These are phyloP conservation scores for Fusarium ramigenum DNA, from an alignment of 2,329 filamentous ascomycete genomes.

Conservation along the genomic window DNA sequence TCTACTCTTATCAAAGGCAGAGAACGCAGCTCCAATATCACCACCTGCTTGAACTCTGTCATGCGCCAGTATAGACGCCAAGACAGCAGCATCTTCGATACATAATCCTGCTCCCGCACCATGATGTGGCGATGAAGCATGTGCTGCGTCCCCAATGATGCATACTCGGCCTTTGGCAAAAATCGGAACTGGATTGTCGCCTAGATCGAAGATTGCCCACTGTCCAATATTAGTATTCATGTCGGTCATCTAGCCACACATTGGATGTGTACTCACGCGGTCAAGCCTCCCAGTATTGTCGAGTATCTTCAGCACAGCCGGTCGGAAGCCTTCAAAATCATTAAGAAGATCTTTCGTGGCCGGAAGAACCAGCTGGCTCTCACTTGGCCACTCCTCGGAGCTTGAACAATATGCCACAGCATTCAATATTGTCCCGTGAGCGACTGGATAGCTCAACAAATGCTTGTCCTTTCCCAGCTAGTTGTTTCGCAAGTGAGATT, in stretches of 20 bases:
- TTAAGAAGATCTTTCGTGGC: not conserved
- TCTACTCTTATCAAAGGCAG: not conserved
- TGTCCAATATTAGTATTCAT: not conserved
- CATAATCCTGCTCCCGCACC: not conserved
- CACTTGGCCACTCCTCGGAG: not conserved
- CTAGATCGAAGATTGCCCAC: not conserved
- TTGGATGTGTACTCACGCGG: not conserved
- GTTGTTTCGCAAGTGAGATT: fast-evolving
- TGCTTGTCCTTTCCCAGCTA: not conserved
- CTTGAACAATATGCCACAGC: not conserved
- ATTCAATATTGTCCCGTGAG: not conserved
- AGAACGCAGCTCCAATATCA: not conserved
- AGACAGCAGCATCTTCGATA: not conserved
- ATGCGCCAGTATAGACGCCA: not conserved
- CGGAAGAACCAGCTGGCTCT: not conserved
- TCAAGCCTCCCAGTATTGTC: not conserved
- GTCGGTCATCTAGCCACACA: fast-evolving
- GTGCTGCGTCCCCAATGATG: not conserved
- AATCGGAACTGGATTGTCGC: not conserved
- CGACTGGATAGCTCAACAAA: not conserved
- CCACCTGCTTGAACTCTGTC: not conserved
- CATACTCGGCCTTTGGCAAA: not conserved
- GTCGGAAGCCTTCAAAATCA: not conserved
- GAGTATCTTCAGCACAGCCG: not conserved
- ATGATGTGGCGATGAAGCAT: not conserved